Evolutionary conservation across 176 grass and related monocot species (phyloP).

Genomic region (Dendrocalamus sinicus): DNA sequence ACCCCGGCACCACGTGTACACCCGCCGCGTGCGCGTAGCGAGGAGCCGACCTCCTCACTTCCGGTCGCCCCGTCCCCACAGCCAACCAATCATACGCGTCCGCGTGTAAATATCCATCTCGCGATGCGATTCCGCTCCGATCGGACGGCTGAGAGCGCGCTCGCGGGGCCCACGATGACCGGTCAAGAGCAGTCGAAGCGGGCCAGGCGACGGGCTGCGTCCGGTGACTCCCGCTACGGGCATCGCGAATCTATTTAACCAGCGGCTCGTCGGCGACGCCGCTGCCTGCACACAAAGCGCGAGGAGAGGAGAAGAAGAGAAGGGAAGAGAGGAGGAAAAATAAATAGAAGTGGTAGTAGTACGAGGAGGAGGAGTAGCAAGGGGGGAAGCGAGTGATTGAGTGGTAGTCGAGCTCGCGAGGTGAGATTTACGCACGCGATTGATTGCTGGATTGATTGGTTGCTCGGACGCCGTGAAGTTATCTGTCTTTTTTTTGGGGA

Average conservation of each 20-base stretch:
- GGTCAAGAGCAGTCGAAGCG: conserved; percentile 14
- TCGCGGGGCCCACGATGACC: neutral
- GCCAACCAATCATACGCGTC: neutral
- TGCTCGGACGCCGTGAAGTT: neutral
- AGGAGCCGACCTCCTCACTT: neutral
- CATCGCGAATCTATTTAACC: conserved; percentile 49
- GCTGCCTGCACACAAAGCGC: conserved; percentile 7
- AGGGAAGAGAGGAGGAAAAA: neutral
- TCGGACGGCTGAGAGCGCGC: neutral
- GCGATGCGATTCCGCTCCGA: neutral
- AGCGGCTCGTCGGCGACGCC: conserved; percentile 17
- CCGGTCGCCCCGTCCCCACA: conserved; percentile 30
- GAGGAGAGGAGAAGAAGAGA: neutral
- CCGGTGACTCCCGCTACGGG: conserved; percentile 25
- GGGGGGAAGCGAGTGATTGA: neutral
- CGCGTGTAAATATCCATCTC: neutral
- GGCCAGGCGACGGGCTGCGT: conserved; percentile 20
- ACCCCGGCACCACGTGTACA: neutral
- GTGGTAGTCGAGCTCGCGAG: neutral
- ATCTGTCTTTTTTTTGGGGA: neutral
- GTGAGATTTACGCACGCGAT: conserved; percentile 23
- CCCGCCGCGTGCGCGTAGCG: conserved; percentile 37
- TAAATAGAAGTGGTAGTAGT: neutral
- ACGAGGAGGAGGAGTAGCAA: neutral
- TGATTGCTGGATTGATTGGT: neutral